Percentiles rank a stretch among this genome's conserved stretches.
phyloP scores from a whole-genome alignment of 2,329 filamentous ascomycete species.

The Torrubiella hemipterigena region DNA sequence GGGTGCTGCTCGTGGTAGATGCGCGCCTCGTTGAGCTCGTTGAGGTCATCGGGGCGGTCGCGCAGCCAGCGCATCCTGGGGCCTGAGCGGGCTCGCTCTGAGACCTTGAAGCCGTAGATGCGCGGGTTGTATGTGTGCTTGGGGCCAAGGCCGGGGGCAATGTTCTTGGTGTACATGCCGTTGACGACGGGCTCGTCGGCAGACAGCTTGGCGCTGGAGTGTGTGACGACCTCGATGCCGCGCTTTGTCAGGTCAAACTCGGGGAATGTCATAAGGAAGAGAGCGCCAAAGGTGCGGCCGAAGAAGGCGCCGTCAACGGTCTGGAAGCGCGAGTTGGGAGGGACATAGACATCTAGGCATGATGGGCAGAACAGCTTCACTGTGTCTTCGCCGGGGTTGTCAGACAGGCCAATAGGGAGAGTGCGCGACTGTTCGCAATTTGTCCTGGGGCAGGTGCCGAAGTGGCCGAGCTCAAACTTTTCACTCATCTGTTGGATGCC shows the following conservation, averaged over 20 bases:
- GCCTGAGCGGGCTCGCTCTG: slow-evolving; percentile 77
- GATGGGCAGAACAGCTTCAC: slow-evolving; percentile 97
- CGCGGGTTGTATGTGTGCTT: slow-evolving; percentile 84
- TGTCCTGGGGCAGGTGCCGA: slow-evolving; percentile 88
- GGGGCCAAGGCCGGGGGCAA: slow-evolving; percentile 73
- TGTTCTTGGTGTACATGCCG: slow-evolving; percentile 75
- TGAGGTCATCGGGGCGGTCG: slow-evolving; percentile 67
- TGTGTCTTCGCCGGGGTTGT: slow-evolving; percentile 91
- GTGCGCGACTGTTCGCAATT: slow-evolving; percentile 85
- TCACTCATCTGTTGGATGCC: slow-evolving; percentile 99
- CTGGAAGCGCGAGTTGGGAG: slow-evolving; percentile 93
- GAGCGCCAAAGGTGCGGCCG: slow-evolving; percentile 87
- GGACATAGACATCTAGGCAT: slow-evolving; percentile 93
- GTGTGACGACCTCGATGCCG: slow-evolving; percentile 45
- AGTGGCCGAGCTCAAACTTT: slow-evolving; percentile 95
- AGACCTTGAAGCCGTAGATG: slow-evolving; percentile 94
- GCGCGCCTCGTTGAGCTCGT: slow-evolving; percentile 71
- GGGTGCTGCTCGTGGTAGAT: slow-evolving; percentile 39
- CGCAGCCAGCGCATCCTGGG: slow-evolving; percentile 96
- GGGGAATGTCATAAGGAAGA: slow-evolving; percentile 97
- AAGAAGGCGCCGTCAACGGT: slow-evolving; percentile 97
- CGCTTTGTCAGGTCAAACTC: slow-evolving; percentile 80
- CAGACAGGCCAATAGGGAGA: slow-evolving; percentile 83
- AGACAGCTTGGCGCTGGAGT: slow-evolving; percentile 18
- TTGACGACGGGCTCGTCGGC: slow-evolving; percentile 54